A percentile compares a stretch with the other conserved stretches of the same genome.
Conservation (phyloP, 257 asterid genomes). For the Petunia axillaris region DNA sequence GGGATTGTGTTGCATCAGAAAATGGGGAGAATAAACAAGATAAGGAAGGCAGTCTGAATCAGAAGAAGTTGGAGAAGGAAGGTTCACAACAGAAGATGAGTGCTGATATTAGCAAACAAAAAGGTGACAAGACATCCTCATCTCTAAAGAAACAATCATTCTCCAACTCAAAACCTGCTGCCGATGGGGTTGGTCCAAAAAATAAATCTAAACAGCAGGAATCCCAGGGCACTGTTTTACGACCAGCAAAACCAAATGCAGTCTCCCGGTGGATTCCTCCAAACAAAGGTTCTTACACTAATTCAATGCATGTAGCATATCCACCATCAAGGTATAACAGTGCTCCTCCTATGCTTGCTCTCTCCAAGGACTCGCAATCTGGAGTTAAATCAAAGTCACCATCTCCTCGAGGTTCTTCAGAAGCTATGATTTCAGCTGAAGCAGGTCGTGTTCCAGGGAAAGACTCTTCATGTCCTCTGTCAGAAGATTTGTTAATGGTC, state of each 20-base stretch:
- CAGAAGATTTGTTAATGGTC: constrained; percentile 43
- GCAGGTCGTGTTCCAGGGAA: constrained; percentile 44
- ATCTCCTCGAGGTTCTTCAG: constrained; percentile 54
- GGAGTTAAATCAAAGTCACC: constrained; percentile 62
- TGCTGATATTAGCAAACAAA: constrained; percentile 55
- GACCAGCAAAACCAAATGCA: constrained; percentile 79
- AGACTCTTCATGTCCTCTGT: constrained; percentile 50
- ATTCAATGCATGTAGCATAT: constrained; percentile 93
- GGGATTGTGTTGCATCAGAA: constrained; percentile 41
- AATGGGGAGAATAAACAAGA: constrained; percentile 50
- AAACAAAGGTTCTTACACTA: constrained; percentile 90
- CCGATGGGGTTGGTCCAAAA: constrained; percentile 54
- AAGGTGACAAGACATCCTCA: constrained; percentile 59
- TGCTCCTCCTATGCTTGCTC: constrained; percentile 76
- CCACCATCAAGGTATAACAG: constrained; percentile 92
- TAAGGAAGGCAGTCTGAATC: constrained; percentile 41
- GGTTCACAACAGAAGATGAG: constrained; percentile 50
- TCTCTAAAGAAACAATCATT: constrained; percentile 51
- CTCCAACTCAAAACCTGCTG: constrained; percentile 51
- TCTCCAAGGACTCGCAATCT: constrained; percentile 60
- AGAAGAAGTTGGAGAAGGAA: constrained; percentile 59
- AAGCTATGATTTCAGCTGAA: constrained; percentile 43
- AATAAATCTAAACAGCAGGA: constrained; percentile 73
- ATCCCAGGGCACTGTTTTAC: constrained; percentile 44
- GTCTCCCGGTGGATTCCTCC: constrained; percentile 95